Evolutionary conservation across 2,329 filamentous ascomycete genomes (phyloP), one percentile per base, ranked within the genome.

Genomic region (Penicillium sp.): DNA sequence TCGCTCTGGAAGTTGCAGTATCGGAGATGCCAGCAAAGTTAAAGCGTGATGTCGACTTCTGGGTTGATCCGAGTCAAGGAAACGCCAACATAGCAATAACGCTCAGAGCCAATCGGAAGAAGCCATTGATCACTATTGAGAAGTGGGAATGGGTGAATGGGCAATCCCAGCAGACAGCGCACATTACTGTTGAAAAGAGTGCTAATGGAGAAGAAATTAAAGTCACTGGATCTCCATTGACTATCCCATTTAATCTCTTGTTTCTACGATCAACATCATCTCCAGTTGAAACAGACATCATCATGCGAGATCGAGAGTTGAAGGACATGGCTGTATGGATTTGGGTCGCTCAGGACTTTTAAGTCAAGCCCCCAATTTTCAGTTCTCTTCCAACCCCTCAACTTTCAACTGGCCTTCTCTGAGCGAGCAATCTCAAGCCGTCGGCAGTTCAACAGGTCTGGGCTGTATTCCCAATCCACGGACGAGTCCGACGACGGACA

Each of bases 51-150:
- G 25, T 43, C 8, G 13, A 32, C 11, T 25, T 32, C 8, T 43
- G 40, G 40, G 30, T 39, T 15, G 11, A 35, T 17, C 37, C 37
- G 9, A 3, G 10, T 1, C 7, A 30, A 30, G 40, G 29, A 7
- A 39, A 43, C n/a, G 40, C 32, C n/a, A 39, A 43, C 30, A 23
- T 30, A 4, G 25, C n/a, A 22, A 20, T 38, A 7, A 28, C 37
- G 27, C 25, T 43, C 28, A 35, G 23, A 30, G 6, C 23, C 20
- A 29, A 14, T 23, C 16, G 35, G 13, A 10, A 10, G 15, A 17
- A 29, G 25, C 7, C 36, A 1, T 6, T 25, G n/a, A 12, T 39
- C 11, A 30, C 11, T 5, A 35, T 37, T 20, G 26, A 39, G 8
- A 3, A 10, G 11, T 32, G 36, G 29, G 32, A 35, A 15, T 3